These are phyloP conservation scores for Chara braunii DNA, from an alignment of 139 green algal species.

Conservation along the genomic window DNA sequence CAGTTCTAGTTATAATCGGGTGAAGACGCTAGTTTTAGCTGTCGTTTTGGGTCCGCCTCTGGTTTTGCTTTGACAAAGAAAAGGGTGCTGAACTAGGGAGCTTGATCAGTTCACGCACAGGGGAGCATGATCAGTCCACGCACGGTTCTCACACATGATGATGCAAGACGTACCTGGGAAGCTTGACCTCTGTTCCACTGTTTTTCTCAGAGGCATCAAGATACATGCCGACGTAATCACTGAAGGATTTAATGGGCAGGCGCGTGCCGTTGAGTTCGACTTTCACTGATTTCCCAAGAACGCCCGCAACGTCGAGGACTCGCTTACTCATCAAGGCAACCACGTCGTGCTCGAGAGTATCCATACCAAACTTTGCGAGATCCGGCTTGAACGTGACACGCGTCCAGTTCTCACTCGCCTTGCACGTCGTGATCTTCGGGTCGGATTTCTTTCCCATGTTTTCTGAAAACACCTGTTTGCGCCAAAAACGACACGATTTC, in stretches of 20 bases:
- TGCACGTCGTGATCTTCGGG: conserved; percentile 76
- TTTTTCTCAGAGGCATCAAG: too few species aligned
- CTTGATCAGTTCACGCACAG: too few species aligned
- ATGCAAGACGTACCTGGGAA: too few species aligned
- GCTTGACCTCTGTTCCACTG: too few species aligned
- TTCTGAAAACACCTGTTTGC: conserved; percentile 48
- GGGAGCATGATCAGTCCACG: too few species aligned
- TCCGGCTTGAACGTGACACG: conserved; percentile 93
- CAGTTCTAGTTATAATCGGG: too few species aligned
- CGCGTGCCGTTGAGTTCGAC: conserved; percentile 74
- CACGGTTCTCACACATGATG: too few species aligned
- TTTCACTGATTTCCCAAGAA: conserved; percentile 86
- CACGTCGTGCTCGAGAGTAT: conserved; percentile 63
- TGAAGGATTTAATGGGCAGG: conserved; percentile 81
- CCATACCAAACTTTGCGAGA: conserved; percentile 93
- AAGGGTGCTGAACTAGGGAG: too few species aligned
- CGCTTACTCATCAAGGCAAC: conserved; percentile 91
- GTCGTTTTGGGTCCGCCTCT: too few species aligned
- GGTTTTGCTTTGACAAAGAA: too few species aligned
- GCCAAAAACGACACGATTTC: too few species aligned
- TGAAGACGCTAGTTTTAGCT: too few species aligned
- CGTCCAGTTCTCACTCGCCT: conserved; percentile 91
- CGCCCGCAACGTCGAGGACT: conserved; percentile 88
- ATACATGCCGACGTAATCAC: conserved; percentile 92
- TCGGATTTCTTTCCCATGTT: conserved; percentile 61